Base-by-base conservation (phyloP, 75 land plant species). In the Pinus taeda region DNA sequence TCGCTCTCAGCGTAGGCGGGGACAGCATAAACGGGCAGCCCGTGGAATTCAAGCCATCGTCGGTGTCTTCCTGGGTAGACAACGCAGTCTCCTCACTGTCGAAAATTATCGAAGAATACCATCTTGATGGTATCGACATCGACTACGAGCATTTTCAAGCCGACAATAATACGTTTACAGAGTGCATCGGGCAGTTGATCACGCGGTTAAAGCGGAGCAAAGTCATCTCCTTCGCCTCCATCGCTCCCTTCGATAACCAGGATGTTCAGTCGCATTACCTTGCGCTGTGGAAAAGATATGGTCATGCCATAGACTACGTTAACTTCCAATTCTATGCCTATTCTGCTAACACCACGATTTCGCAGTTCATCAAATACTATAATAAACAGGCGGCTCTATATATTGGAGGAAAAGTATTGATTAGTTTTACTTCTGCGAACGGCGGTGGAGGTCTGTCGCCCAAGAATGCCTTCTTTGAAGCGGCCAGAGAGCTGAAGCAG, bases 1-100 rank as follows among this genome's bases (percentile, higher is more conserved):
- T 90, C 5, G 84, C 79, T 0, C 30, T 87, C 6, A 84, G 89
- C 87, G 58, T 89, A 9, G 91, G 81, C 11, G 87, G 81, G 8
- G 90, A 65, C 57, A 60, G 74, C 53, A 29, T 78, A 15, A 3
- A 74, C 36, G 37, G 42, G 55, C 15, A 17, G 1, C 42, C 21
- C 6, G 85, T 55, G 4, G 73, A 78, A 78, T 85, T 84, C 81
- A 30, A 39, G 8, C 80, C 90, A 4, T 55, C 80, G 6, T 70
- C 79, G 29, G 71, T 77, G 12, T 70, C 59, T 24, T 77, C 87
- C 11, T 88, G 84, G 84, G 79, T 85, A 33, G 15, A 42, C 60
- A 82, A 82, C 60, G 88, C 84, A 15, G 84, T 85, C 39, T 12
- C 56, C 24, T 79, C 87, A 4, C 71, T 85, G n/a, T 15, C 79